Conservation (phyloP, 495 filamentous ascomycete species). For the Paragyromitra xinjiangensis region DNA sequence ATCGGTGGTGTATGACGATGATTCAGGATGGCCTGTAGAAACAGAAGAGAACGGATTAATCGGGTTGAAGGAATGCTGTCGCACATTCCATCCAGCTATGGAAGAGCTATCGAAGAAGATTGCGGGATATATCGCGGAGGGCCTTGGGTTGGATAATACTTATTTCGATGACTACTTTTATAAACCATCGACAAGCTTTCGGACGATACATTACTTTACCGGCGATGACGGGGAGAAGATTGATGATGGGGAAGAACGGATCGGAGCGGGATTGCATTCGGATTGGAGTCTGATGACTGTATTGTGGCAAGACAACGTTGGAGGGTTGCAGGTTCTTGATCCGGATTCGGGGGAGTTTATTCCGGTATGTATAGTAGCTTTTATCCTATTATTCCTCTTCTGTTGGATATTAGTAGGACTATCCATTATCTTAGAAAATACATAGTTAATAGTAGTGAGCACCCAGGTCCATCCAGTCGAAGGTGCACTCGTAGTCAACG, state of each 20-base stretch:
- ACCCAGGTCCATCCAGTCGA: constrained; percentile 27
- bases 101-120: constrained; percentile 18
- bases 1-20: constrained; percentile 16
- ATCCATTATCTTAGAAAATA: neutral
- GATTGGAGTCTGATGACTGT: constrained; percentile 42
- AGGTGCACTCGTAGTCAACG: constrained; percentile 30
- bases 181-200: constrained; percentile 15
- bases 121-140: constrained; percentile 36
- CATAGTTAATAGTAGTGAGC: neutral
- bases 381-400: neutral
- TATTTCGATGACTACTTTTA: constrained; percentile 30
- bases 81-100: constrained; percentile 18
- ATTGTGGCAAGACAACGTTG: constrained; percentile 34
- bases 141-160: constrained; percentile 5
- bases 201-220: constrained; percentile 25
- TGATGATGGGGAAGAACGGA: neutral
- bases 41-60: constrained; percentile 25
- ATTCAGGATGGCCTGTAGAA: constrained; percentile 23
- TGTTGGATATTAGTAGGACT: neutral
- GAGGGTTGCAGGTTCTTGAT: constrained; percentile 35
- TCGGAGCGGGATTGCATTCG: constrained; percentile 28
- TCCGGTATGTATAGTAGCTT: constrained; percentile 22
- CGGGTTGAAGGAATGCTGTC: constrained; percentile 31
- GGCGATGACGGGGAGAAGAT: constrained; percentile 5
- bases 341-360: constrained; percentile 23